Evolutionary conservation across 495 filamentous ascomycete species (phyloP).

Genomic region (Opeltia flavorubescens): DNA sequence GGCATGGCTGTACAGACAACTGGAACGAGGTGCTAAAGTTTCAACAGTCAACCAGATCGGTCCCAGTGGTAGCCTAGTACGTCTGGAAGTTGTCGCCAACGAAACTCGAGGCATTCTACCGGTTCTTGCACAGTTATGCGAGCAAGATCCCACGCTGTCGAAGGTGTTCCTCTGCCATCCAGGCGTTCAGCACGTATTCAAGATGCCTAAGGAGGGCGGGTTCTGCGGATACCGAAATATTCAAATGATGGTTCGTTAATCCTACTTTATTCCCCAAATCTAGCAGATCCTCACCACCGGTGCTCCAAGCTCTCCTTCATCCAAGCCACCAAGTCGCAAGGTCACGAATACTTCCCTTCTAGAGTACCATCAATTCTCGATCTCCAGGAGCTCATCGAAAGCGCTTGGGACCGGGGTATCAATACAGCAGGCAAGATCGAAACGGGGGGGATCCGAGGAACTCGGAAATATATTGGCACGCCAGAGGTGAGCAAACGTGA

Average conservation of each 20-base stretch:
- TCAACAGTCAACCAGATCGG: constrained; percentile 41
- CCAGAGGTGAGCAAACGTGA: constrained; percentile 50
- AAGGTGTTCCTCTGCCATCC: constrained; percentile 72
- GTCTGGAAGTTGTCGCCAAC: constrained; percentile 39
- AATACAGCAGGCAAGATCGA: constrained; percentile 59
- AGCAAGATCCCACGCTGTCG: constrained; percentile 45
- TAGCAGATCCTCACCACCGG: neutral
- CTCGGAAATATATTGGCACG: constrained; percentile 92
- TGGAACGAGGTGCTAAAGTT: constrained; percentile 49
- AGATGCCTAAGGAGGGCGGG: constrained; percentile 65
- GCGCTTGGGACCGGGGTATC: constrained; percentile 79
- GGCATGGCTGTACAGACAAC: constrained; percentile 51
- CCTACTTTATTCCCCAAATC: neutral
- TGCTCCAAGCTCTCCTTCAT: constrained; percentile 48
- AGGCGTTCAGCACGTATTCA: constrained; percentile 64
- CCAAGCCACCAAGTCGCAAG: constrained; percentile 37
- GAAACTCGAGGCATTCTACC: constrained; percentile 56
- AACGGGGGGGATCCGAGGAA: constrained; percentile 77
- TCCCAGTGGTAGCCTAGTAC: constrained; percentile 32
- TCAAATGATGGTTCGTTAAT: constrained; percentile 53
- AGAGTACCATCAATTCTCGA: constrained; percentile 65
- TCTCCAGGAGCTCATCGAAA: constrained; percentile 80
- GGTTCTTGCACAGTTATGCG: constrained; percentile 55
- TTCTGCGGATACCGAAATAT: constrained; percentile 99
- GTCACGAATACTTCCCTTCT: constrained; percentile 42